These are phyloP conservation scores for Russula compacta DNA, from an alignment of 768 basidiomycete species.

Conservation along the genomic window DNA sequence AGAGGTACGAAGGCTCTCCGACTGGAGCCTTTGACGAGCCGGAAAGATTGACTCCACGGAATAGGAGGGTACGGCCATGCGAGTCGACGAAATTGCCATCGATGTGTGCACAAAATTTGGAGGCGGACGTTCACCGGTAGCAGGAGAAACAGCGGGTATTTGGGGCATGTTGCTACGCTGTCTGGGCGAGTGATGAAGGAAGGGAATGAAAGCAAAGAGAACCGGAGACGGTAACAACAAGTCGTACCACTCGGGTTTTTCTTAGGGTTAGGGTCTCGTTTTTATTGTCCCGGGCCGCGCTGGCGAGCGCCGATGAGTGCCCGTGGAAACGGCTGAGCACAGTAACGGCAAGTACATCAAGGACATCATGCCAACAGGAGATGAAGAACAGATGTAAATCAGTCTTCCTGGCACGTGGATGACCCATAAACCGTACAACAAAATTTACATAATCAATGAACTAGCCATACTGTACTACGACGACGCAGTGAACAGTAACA, in stretches of 20 bases:
- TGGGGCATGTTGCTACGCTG: slow-evolving; percentile 36
- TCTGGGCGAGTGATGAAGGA: neutral
- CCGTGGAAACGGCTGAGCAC: no score
- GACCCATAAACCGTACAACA: no score
- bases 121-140: slow-evolving; percentile 41
- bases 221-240: neutral
- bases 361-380: no score
- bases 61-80: slow-evolving; percentile 63
- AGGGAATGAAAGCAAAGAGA: neutral
- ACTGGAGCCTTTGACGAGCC: slow-evolving; percentile 82
- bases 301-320: no score
- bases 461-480: neutral
- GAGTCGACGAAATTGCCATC: slow-evolving; percentile 66
- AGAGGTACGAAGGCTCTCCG: slow-evolving; percentile 53
- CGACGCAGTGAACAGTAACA: neutral
- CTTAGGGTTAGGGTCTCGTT: slow-evolving; percentile 10
- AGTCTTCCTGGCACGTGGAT: no score
- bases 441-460: neutral
- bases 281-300: neutral
- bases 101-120: slow-evolving; percentile 56
- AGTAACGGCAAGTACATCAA: no score
- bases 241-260: slow-evolving; percentile 10
- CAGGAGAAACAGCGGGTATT: slow-evolving; percentile 49
- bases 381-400: no score
- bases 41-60: slow-evolving; percentile 93